Evolutionary conservation across 73 alveolate species (phyloP).

Genomic region (Tetrahymena thermophila): DNA sequence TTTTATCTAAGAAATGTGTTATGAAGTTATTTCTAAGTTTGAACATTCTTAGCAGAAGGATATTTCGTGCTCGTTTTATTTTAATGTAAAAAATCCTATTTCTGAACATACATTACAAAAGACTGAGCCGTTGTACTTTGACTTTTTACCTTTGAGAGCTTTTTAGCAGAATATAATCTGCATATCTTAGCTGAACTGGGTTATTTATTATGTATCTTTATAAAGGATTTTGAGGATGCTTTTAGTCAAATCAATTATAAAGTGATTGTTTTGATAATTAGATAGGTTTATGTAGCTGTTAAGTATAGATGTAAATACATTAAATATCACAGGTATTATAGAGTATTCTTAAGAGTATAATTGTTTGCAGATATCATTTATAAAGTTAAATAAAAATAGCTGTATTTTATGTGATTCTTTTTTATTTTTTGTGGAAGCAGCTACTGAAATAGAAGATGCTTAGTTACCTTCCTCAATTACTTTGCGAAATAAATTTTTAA

Average conservation of each 20-base stretch:
- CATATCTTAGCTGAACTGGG: background rate
- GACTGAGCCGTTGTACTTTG: background rate
- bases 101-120: background rate
- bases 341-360: background rate
- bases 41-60: background rate
- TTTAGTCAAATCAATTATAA: background rate
- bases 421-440: background rate
- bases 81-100: background rate
- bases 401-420: background rate
- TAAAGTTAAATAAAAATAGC: background rate
- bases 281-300: background rate
- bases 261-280: background rate
- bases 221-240: background rate
- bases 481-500: background rate
- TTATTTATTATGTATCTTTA: background rate
- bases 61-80: background rate
- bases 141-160: background rate
- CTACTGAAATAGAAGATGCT: background rate
- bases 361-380: background rate
- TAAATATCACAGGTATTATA: background rate
- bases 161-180: background rate
- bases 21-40: background rate
- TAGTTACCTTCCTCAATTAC: background rate
- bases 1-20: background rate
- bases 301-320: background rate